These are phyloP conservation scores for Penicillium fimorum DNA, from an alignment of 495 filamentous ascomycete species.

Conservation along the genomic window DNA sequence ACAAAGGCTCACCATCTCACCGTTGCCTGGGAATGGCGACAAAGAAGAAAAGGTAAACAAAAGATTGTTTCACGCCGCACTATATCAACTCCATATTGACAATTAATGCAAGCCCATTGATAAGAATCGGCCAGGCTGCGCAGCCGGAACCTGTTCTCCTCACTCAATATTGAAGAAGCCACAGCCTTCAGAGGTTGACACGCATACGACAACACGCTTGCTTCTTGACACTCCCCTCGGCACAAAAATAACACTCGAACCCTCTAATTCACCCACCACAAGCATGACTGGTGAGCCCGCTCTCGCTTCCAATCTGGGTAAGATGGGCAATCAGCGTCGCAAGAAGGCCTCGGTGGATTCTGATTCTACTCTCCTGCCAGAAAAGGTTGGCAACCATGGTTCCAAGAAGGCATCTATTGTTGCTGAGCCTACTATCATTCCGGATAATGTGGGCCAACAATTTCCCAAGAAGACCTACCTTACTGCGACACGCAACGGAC, in stretches of 20 bases:
- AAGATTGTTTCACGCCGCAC: not conserved
- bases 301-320: not conserved
- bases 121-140: constrained; percentile 6
- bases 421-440: not conserved
- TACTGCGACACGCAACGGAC: constrained; percentile 29
- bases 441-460: constrained; percentile 7
- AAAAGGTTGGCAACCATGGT: not conserved
- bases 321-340: constrained; percentile 1
- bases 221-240: constrained; percentile 29
- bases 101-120: constrained; percentile 8
- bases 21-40: not conserved
- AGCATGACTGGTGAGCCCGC: constrained; percentile 14
- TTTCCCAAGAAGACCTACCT: constrained; percentile 34
- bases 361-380: not conserved
- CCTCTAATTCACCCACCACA: constrained; percentile 32
- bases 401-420: constrained; percentile 14
- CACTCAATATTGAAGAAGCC: constrained; percentile 44
- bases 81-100: not conserved
- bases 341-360: constrained; percentile 15
- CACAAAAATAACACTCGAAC: constrained; percentile 34
- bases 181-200: constrained; percentile 22
- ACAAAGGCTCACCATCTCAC: not conserved
- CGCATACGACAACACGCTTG: constrained; percentile 37
- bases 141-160: constrained; percentile 15
- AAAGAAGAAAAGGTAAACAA: constrained; percentile 11